Base-by-base conservation (phyloP, 257 asterid genomes). In the Solanum chilense region DNA sequence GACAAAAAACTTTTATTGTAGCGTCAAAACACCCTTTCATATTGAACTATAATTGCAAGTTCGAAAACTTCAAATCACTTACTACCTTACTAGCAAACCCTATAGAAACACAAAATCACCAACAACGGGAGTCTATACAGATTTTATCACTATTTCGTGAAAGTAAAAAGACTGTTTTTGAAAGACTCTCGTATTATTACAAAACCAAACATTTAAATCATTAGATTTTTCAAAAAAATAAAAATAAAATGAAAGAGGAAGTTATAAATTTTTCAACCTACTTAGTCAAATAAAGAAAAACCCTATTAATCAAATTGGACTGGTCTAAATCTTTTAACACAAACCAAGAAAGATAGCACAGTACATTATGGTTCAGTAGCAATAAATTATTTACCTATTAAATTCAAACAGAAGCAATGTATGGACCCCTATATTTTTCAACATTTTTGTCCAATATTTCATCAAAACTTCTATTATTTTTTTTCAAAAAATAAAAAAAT, bases 81-180 rank as follows among this genome's bases (percentile, higher is more conserved):
- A 14, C 23, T 42, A 42, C 39, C 9, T 42, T 8, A 77, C 83
- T 25, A 42, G 12, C 60, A 76, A 42, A 7, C 60, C 23, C 37
- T 78, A 5, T 29, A 44, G 41, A 78, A 78, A 37, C 64, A 78
- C 71, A 25, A 66, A 66, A 6, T 37, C 20, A 66, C 3, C 18
- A 27, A 0, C 18, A 11, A 20, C 5, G 23, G 6, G 2, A 58
- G 68, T 58, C 2, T 0, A 27, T 0, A 1, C 5, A 68, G 0
- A 68, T 13, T 1, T 68, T 25, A 27, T 27, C 3, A 1, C 74
- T 68, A 13, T 3, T 1, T 1, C 21, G 3, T 25, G 8, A 13
- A 68, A 6, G 1, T 13, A 27, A 5, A 68, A 8, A 25, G 6
- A 7, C 1, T 66, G 2, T 68, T 27, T 68, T 2, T 31, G 12